These are phyloP conservation scores for Fusarium robinianum DNA, from an alignment of 2,329 filamentous ascomycete species.

Conservation along the genomic window DNA sequence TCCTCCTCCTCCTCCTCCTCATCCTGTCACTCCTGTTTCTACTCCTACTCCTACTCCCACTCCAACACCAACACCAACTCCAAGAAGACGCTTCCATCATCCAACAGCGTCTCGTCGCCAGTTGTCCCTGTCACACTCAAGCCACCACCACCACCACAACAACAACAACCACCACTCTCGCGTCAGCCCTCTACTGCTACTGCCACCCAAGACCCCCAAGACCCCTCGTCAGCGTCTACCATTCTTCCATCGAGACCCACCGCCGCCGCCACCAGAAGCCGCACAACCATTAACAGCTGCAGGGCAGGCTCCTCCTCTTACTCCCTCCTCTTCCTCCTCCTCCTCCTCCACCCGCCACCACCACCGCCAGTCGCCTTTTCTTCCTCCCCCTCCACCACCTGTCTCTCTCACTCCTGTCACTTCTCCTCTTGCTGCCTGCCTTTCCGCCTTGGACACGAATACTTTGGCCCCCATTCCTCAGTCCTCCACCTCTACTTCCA, in stretches of 20 bases:
- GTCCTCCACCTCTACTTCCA: no score
- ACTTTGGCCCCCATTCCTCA: no score
- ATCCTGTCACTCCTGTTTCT: conserved; percentile 22
- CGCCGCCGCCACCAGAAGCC: conserved; percentile 23
- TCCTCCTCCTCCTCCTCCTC: conserved; percentile 27
- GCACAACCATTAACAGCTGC: no score
- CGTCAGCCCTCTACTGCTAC: no score
- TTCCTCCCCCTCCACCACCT: conserved; percentile 38
- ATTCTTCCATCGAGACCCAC: conserved; percentile 25
- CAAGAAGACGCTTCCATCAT: conserved; percentile 30
- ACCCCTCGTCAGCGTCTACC: conserved; percentile 35
- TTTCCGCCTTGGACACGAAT: conserved; percentile 27
- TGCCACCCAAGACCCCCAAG: conserved; percentile 25
- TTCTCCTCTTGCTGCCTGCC: conserved; percentile 32
- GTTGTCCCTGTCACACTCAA: conserved; percentile 34
- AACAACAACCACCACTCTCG: no score
- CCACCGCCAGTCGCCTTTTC: conserved; percentile 38
- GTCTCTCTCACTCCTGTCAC: conserved; percentile 29
- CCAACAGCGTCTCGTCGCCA: conserved; percentile 35
- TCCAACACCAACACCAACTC: conserved; percentile 28
- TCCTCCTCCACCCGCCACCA: no score
- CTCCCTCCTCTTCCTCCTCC: no score
- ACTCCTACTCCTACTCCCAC: conserved; percentile 25
- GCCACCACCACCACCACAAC: conserved; percentile 28
- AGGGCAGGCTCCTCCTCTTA: no score